Percentiles rank a stretch among this genome's conserved stretches.
Evolutionary conservation across 1,284 basidiomycete species (phyloP).

Genomic region (Fomitopsis betulina): DNA sequence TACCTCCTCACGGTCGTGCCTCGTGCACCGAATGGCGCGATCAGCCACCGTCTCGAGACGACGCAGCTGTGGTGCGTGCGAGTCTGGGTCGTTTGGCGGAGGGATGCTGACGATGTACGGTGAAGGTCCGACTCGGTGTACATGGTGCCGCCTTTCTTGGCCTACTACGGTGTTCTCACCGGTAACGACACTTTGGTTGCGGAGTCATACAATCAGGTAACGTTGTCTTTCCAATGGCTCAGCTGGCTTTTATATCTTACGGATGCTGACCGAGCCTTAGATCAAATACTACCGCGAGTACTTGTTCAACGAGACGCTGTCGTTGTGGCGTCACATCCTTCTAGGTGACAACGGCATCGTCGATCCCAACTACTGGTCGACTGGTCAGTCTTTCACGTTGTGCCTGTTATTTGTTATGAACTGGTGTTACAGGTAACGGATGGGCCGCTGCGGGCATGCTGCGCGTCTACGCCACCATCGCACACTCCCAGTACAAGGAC

Average conservation of each 20-base stretch:
- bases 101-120: neutral
- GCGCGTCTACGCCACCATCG: conserved; percentile 74
- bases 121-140: conserved; percentile 74
- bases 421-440: conserved; percentile 55
- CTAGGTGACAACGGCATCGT: conserved; percentile 41
- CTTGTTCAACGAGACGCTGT: conserved; percentile 42
- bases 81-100: neutral
- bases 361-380: conserved; percentile 70
- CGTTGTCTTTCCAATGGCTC: neutral
- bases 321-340: conserved; percentile 70
- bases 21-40: conserved; percentile 67
- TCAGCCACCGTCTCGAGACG: conserved; percentile 69
- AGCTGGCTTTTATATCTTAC: neutral
- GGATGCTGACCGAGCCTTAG: conserved; percentile 30
- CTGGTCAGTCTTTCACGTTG: conserved; percentile 38
- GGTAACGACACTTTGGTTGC: conserved; percentile 64
- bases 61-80: conserved; percentile 64
- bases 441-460: conserved; percentile 87
- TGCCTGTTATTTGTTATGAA: too few species aligned
- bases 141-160: conserved; percentile 92
- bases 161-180: conserved; percentile 78
- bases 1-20: conserved; percentile 69
- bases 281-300: conserved; percentile 65
- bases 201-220: conserved; percentile 68
- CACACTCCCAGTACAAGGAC: conserved; percentile 51